Percentiles rank a stretch among this genome's conserved stretches.
phyloP scores from a whole-genome alignment of 2,329 filamentous ascomycete species.

The Zymoseptoria brevis region DNA sequence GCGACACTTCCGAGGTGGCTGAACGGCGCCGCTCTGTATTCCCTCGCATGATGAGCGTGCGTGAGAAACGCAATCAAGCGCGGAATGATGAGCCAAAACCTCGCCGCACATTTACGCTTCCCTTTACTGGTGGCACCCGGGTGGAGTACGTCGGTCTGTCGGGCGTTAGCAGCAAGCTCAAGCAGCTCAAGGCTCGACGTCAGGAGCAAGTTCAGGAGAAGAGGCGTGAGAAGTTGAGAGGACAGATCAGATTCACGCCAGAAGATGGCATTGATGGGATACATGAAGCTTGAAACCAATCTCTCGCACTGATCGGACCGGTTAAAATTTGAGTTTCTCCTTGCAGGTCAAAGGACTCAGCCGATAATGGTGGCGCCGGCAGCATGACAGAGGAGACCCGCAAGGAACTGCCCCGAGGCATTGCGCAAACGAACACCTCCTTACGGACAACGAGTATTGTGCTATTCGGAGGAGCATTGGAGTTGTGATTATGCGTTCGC shows the following conservation, averaged over 20 bases:
- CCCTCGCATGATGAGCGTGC: constrained; percentile 26
- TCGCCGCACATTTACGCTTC: constrained; percentile 15
- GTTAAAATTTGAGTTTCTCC: no score
- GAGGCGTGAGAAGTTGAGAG: constrained; percentile 45
- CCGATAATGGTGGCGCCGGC: no score
- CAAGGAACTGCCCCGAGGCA: no score
- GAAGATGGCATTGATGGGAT: constrained; percentile 1
- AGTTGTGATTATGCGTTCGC: not conserved
- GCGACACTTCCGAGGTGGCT: constrained; percentile 38
- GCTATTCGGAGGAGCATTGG: not conserved
- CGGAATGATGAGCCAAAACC: constrained; percentile 8
- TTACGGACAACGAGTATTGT: not conserved
- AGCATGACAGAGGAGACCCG: no score
- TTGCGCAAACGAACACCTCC: no score
- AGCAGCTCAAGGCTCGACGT: constrained; percentile 35
- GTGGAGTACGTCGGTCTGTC: constrained; percentile 46
- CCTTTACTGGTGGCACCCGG: constrained; percentile 32
- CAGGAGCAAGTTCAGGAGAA: constrained; percentile 44
- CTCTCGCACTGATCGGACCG: no score
- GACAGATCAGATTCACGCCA: constrained; percentile 39
- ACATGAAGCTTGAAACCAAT: not conserved
- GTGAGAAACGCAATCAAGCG: constrained; percentile 22
- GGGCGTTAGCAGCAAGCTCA: constrained; percentile 42
- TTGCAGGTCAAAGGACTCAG: no score
- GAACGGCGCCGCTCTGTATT: constrained; percentile 11